A percentile compares a stretch with the other conserved stretches of the same genome.
Conservation (phyloP, 805 yeast genomes). For the Wickerhamiella qilinensis region DNA sequence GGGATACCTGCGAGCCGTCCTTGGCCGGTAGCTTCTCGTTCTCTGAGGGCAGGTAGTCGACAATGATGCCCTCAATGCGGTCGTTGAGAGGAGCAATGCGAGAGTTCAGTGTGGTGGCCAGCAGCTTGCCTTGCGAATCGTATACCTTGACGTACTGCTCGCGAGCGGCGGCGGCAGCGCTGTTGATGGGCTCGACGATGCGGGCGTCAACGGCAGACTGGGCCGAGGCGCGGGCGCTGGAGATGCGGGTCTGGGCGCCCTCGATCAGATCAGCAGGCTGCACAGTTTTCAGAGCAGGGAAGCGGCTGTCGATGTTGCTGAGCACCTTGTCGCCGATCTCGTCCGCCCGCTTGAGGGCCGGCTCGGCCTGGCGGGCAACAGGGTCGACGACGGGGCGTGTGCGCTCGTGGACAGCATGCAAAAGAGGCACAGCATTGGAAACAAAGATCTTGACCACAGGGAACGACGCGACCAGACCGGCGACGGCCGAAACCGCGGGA, state of each 20-base stretch:
- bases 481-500: constrained; percentile 43
- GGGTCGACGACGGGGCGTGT: constrained; percentile 20
- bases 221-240: constrained; percentile 22
- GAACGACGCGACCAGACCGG: constrained; percentile 41
- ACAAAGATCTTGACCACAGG: constrained; percentile 42
- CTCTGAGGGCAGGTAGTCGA: constrained; percentile 30
- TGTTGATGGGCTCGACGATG: constrained; percentile 29
- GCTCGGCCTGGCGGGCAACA: constrained; percentile 22
- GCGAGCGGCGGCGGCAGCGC: constrained; percentile 28
- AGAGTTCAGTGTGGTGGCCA: constrained; percentile 50
- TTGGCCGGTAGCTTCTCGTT: constrained; percentile 1
- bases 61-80: constrained; percentile 30
- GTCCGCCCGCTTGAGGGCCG: constrained; percentile 32
- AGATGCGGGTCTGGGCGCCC: constrained; percentile 25
- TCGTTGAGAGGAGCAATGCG: constrained; percentile 45
- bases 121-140: constrained; percentile 41
- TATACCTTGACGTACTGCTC: constrained; percentile 34
- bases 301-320: constrained; percentile 34
- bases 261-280: constrained; percentile 36
- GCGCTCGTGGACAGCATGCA: constrained; percentile 26
- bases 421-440: constrained; percentile 43
- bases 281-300: constrained; percentile 45
- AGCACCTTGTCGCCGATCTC: constrained; percentile 40
- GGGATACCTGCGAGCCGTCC: constrained; percentile 5
- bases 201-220: constrained; percentile 27